phyloP scores from a whole-genome alignment of 1,284 basidiomycete genomes.

The Inonotus obliquus region DNA sequence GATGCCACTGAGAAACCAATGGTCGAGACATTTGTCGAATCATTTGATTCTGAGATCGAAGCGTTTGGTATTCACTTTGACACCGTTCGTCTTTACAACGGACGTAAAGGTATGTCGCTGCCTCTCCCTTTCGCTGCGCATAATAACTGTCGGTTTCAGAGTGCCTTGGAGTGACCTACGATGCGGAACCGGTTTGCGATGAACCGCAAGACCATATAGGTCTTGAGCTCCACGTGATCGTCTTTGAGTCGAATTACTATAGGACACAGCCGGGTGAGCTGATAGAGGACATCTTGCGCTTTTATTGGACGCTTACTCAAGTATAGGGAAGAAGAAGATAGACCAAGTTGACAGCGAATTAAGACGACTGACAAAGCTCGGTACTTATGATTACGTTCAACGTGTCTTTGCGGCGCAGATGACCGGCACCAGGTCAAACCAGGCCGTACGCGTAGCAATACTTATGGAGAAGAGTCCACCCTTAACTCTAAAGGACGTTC shows the following conservation, averaged over 20 bases:
- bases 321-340: constrained; percentile 56
- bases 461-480: constrained; percentile 62
- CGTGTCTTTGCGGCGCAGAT: constrained; percentile 63
- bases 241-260: constrained; percentile 66
- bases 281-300: background rate
- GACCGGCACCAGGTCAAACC: constrained; percentile 41
- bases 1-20: constrained; percentile 60
- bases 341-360: constrained; percentile 61
- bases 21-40: constrained; percentile 51
- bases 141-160: constrained; percentile 33
- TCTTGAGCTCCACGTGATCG: constrained; percentile 61
- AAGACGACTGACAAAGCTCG: constrained; percentile 49
- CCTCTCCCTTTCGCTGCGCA: background rate
- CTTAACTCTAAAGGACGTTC: constrained; percentile 59
- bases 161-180: constrained; percentile 57
- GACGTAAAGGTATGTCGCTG: constrained; percentile 47
- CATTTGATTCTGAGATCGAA: constrained; percentile 52
- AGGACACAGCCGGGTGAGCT: constrained; percentile 50
- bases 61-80: constrained; percentile 55
- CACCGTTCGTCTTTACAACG: constrained; percentile 66
- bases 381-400: constrained; percentile 53
- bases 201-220: constrained; percentile 49
- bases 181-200: constrained; percentile 68
- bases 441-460: constrained; percentile 51
- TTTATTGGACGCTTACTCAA: background rate